Percentiles rank a stretch among this genome's conserved stretches.
These are phyloP conservation scores for Venturia effusa DNA, from an alignment of 2,329 filamentous ascomycete genomes.

Conservation along the genomic window DNA sequence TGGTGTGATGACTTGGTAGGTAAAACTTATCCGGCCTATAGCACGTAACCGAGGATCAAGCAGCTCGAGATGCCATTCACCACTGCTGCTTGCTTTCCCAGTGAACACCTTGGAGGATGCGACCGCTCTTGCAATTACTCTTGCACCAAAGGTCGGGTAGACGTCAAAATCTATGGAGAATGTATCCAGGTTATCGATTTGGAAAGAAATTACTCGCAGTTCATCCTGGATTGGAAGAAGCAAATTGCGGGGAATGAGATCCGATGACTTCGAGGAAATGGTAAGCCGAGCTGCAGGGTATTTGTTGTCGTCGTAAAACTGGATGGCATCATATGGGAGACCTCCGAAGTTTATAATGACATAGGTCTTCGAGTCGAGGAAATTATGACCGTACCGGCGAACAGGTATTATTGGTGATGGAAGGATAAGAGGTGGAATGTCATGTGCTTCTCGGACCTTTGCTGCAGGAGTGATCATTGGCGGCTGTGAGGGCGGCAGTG, in stretches of 20 bases:
- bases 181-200: constrained; percentile 83
- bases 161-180: constrained; percentile 97
- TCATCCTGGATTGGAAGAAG: constrained; percentile 95
- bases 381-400: constrained; percentile 92
- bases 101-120: constrained; percentile 81
- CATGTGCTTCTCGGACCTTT: constrained; percentile 68
- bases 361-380: constrained; percentile 94
- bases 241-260: constrained; percentile 92
- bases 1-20: constrained; percentile 91
- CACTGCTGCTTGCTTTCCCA: constrained; percentile 61
- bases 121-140: constrained; percentile 92
- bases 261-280: constrained; percentile 91
- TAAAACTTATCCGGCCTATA: constrained; percentile 89
- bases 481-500: not conserved
- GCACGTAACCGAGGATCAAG: constrained; percentile 86
- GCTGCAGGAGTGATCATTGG: constrained; percentile 25
- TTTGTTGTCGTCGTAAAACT: constrained; percentile 96
- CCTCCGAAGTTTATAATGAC: constrained; percentile 86
- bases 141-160: constrained; percentile 93
- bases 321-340: constrained; percentile 59
- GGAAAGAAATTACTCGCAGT: constrained; percentile 85
- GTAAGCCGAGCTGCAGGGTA: constrained; percentile 91
- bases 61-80: constrained; percentile 73
- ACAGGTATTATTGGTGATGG: constrained; percentile 94
- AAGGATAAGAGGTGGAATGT: constrained; percentile 82